A percentile compares a stretch with the other conserved stretches of the same genome.
These are phyloP conservation scores for Raphanus sativus DNA, from an alignment of 345 rosid species.

Conservation along the genomic window DNA sequence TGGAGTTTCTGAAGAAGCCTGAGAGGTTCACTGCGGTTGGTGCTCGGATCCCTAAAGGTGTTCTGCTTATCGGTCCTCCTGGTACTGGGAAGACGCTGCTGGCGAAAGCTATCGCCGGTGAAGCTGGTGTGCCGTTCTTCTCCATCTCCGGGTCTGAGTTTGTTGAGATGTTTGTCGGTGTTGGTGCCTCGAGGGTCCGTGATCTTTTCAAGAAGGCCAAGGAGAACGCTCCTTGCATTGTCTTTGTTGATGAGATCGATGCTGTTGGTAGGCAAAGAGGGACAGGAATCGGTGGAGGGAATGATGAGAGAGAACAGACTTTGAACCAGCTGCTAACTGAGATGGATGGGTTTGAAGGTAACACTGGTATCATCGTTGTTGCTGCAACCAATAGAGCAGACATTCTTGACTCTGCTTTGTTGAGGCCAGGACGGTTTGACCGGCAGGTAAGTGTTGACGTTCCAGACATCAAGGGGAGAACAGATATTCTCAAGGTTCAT, in stretches of 20 bases:
- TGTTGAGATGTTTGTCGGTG: slow-evolving; percentile 4
- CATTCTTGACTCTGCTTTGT: not conserved
- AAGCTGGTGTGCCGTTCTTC: slow-evolving; percentile 5
- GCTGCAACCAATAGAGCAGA: slow-evolving; percentile 1
- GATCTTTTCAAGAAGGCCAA: slow-evolving; percentile 4
- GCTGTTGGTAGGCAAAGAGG: slow-evolving; percentile 2
- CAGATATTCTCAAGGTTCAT: not conserved
- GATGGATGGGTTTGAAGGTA: slow-evolving; percentile 5
- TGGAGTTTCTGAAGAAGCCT: slow-evolving; percentile 95
- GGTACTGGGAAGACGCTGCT: slow-evolving; percentile 99
- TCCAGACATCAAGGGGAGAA: slow-evolving; percentile 2
- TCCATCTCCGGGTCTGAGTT: not conserved
- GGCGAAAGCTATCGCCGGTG: slow-evolving; percentile 99
- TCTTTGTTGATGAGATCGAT: not conserved
- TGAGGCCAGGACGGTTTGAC: slow-evolving; percentile 5
- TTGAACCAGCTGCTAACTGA: not conserved
- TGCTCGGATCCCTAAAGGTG: slow-evolving; percentile 96
- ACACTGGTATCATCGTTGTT: not conserved
- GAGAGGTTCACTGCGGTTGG: slow-evolving; percentile 98
- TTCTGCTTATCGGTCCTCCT: slow-evolving; percentile 96
- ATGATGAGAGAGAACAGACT: not conserved
- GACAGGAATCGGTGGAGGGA: not conserved
- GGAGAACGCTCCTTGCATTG: slow-evolving; percentile 1
- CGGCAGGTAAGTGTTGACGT: slow-evolving; percentile 1
- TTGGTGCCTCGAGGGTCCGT: not conserved